These are phyloP conservation scores for Sungouiella blattae DNA, from an alignment of 805 yeast genomes.

Conservation along the genomic window DNA sequence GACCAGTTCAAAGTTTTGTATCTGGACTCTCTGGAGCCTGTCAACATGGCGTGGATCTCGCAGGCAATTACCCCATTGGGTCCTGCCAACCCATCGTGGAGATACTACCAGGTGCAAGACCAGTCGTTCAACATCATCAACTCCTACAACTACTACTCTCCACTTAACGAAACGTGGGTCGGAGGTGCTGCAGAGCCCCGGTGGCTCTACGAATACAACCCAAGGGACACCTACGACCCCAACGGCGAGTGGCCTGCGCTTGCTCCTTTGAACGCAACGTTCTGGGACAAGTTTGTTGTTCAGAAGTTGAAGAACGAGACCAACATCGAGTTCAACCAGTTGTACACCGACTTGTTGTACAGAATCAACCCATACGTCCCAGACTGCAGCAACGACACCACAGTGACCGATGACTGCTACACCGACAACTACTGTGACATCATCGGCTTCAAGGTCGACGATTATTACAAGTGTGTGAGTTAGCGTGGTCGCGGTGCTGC, in stretches of 20 bases:
- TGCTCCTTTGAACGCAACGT: conserved; percentile 63
- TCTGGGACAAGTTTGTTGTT: conserved; percentile 59
- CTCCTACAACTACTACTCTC: conserved; percentile 56
- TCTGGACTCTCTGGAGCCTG: conserved; percentile 29
- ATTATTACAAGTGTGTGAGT: conserved; percentile 7
- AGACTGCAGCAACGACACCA: conserved; percentile 17
- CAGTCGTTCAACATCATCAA: conserved; percentile 59
- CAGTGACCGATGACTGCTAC: conserved; percentile 9
- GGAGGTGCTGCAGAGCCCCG: conserved; percentile 54
- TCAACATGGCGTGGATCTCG: conserved; percentile 60
- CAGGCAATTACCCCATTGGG: conserved; percentile 64
- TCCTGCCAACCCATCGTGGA: conserved; percentile 66
- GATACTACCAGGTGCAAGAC: conserved; percentile 65
- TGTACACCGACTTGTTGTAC: conserved; percentile 46
- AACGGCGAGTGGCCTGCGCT: conserved; percentile 52
- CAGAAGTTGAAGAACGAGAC: conserved; percentile 34
- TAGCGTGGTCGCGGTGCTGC: too few species aligned
- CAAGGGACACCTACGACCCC: conserved; percentile 55
- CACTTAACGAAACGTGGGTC: conserved; percentile 53
- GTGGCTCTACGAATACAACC: conserved; percentile 64
- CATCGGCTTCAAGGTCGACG: conserved; percentile 14
- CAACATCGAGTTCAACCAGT: conserved; percentile 44
- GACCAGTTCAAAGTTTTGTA: conserved; percentile 65
- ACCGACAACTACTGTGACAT: conserved; percentile 15
- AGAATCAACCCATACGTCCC: conserved; percentile 57